These are phyloP conservation scores for Beauveria bassiana DNA, from an alignment of 2,329 filamentous ascomycete species.

Conservation along the genomic window DNA sequence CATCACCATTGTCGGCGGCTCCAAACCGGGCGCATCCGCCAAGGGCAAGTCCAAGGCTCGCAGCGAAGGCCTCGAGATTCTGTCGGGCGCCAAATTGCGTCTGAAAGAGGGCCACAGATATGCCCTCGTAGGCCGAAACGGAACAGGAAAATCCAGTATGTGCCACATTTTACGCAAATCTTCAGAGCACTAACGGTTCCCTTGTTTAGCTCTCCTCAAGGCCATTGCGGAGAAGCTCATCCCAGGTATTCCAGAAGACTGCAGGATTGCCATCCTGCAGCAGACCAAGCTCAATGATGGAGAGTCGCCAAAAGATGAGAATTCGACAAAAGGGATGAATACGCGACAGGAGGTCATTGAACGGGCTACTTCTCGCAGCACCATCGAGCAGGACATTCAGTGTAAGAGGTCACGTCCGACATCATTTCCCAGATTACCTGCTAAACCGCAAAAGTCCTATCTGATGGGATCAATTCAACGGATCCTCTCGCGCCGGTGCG, in stretches of 20 bases:
- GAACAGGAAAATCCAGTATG: constrained; percentile 73
- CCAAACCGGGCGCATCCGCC: constrained; percentile 15
- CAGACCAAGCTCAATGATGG: constrained; percentile 43
- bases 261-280: constrained; percentile 60
- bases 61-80: constrained; percentile 54
- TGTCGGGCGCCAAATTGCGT: constrained; percentile 61
- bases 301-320: constrained; percentile 7
- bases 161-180: neutral
- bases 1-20: constrained; percentile 47
- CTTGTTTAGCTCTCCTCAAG: constrained; percentile 52
- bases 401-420: constrained; percentile 29
- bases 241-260: constrained; percentile 62
- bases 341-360: constrained; percentile 65
- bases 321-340: constrained; percentile 19
- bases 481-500: constrained; percentile 52
- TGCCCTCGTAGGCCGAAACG: constrained; percentile 72
- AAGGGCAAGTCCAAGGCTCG: constrained; percentile 42
- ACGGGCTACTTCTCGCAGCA: constrained; percentile 46
- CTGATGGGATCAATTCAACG: constrained; percentile 48
- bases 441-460: constrained; percentile 35
- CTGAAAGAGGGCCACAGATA: constrained; percentile 69
- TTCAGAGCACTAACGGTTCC: constrained; percentile 5
- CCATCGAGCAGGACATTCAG: constrained; percentile 53
- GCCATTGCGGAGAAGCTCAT: constrained; percentile 73
- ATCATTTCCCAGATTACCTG: neutral